Evolutionary conservation across 2,329 filamentous ascomycete genomes (phyloP).

Genomic region (Xylariomycetidae sp.): DNA sequence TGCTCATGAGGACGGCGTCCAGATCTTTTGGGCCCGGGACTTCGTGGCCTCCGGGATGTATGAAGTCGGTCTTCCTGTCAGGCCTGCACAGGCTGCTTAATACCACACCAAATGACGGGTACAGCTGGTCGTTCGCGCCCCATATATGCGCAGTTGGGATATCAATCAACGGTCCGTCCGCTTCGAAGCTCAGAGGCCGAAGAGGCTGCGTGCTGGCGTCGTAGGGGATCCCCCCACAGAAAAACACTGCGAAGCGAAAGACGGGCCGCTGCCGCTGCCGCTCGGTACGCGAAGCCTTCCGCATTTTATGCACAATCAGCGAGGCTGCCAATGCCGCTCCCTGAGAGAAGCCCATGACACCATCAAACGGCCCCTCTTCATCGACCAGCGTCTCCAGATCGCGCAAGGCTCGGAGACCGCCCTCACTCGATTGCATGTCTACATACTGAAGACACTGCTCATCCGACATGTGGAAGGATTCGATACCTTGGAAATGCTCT

Average conservation of each 20-base stretch:
- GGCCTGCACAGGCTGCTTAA: too few relatives aligned
- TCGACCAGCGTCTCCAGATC: neutral
- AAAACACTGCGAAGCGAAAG: neutral
- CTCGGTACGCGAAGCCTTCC: neutral
- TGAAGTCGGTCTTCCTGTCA: too few relatives aligned
- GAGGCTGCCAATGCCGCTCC: conserved; percentile 4
- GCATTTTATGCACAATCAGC: conserved; percentile 2
- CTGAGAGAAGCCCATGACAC: conserved; percentile 5
- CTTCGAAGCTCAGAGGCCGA: neutral
- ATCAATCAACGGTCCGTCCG: neutral
- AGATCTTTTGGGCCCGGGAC: too few relatives aligned
- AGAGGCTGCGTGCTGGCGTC: neutral
- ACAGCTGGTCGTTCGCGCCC: conserved; percentile 2
- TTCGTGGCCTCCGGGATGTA: too few relatives aligned
- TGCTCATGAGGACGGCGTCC: too few relatives aligned
- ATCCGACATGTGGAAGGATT: neutral
- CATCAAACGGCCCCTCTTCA: conserved; percentile 6
- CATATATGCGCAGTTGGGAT: conserved; percentile 6
- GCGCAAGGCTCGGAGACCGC: neutral
- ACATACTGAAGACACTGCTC: conserved; percentile 1
- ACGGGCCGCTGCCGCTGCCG: neutral
- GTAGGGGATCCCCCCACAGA: neutral
- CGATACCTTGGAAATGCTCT: neutral
- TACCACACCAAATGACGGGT: too few relatives aligned
- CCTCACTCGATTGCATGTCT: neutral